Base-by-base conservation (phyloP, 495 filamentous ascomycete species). In the Daldinia vernicosa region DNA sequence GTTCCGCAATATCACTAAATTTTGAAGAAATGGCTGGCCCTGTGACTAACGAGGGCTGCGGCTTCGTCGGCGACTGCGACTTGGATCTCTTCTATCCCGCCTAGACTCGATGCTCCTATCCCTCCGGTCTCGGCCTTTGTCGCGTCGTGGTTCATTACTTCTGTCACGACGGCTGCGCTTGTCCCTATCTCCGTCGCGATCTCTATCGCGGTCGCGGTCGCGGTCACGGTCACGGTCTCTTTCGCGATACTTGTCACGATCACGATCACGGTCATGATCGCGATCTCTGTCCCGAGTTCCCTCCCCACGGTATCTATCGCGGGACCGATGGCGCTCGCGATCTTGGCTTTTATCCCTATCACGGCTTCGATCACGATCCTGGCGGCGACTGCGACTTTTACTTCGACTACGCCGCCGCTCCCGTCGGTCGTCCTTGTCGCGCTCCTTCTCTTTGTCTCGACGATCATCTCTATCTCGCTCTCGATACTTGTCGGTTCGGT, bases 281-380 rank as follows among this genome's bases (percentile, higher is more conserved):
- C 74, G 60, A 15, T 74, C 77, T 37, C 70, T 65, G 17, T 74
- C 75, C 19, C 63, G 67, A n/a, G 69, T 33, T 26, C 63, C 74
- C 14, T 75, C 75, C 17, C 77, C 74, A 27, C 74, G 74, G 54
- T 74, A 63, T 40, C 70, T 55, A 59, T 71, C 68, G 26, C 77
- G 70, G 62, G 67, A 59, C 74, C 80, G 72, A 9, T 56, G 84
- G 74, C 17, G 82, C 80, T 76, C 74, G 5, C 39, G 84, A 52
- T 82, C 81, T 54, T 76, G 66, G 8, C 80, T 80, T 59, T 76
- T 79, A 26, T 86, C 82, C 70, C 80, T 79, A 32, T 77, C 75
- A 70, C 83, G 83, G 52, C 72, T 69, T 67, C 75, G 75, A 28
- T 75, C 76, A 32, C 69, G 79, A 67, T 74, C 81, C 74, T 58